Base-by-base conservation (phyloP, 108 stramenopile species). In the Schizochytrium sp. region DNA sequence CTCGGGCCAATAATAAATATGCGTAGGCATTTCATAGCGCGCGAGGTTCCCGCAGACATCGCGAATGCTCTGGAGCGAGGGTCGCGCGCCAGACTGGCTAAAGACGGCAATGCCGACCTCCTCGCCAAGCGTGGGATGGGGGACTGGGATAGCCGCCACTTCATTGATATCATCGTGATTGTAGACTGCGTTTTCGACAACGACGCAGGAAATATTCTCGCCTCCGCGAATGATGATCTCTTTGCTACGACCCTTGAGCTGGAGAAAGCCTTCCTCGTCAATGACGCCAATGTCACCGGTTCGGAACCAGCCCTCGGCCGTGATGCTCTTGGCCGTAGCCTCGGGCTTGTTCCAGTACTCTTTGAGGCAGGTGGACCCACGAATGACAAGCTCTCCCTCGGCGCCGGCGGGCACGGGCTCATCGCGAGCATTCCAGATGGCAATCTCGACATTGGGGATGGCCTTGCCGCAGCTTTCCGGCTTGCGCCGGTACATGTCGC, bases 151-250 rank as follows among this genome's bases (percentile, higher is more conserved):
- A 29, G 53, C 88, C 21, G 60, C 25, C 51, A 60, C 88, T 5
- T 72, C 63, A 23, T 41, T 87, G 41, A 91, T 72, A 5, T n/a
- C 45, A 19, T 72, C 72, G 51, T 89, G 90, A 6, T 89, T 43
- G 76, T 53, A 53, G 48, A 95, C 87, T 5, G 88, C 94, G 59
- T 96, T 95, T 89, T 96, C 96, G 69, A 96, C 93, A 88, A 95
- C 95, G 58, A 96, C 71, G 5, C 95, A 95, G 28, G 90, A 91
- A 34, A 96, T 94, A 21, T 93, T 95, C 88, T 96, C 96, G 23
- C 95, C 95, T 16, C 96, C 95, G 16, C 96, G 93, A 60, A 96
- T 96, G 89, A 96, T 95, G 25, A 96, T 94, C 88, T 96, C 96
- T 87, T 96, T 96, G 48, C 91, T 94, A 0, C 96, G 89, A 28